Percentiles rank a stretch among this genome's conserved stretches.
Evolutionary conservation across 2,329 filamentous ascomycete genomes (phyloP).

Genomic region (Cadophora malorum): DNA sequence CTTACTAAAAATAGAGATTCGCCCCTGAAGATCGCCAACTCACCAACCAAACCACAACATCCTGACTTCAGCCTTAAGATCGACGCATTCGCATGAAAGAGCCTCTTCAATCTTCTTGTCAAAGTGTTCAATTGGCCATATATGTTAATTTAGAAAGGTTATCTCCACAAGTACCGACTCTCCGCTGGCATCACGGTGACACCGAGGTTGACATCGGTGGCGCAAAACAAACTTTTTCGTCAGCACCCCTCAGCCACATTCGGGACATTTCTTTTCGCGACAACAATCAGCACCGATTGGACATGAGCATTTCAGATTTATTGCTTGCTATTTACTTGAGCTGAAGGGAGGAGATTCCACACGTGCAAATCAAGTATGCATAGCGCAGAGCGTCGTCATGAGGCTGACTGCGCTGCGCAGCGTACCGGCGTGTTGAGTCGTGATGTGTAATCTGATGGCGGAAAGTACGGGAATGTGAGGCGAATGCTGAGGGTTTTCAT

Average conservation of each 20-base stretch:
- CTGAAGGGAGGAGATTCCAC: background rate
- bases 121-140: background rate
- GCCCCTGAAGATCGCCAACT: constrained; percentile 3
- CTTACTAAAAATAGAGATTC: constrained; percentile 4
- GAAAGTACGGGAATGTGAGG: constrained; percentile 11
- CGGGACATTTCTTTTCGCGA: background rate
- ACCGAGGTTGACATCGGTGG: constrained; percentile 12
- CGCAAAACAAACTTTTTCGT: constrained; percentile 8
- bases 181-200: constrained; percentile 1
- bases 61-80: background rate
- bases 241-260: constrained; percentile 15
- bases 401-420: constrained; percentile 9
- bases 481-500: background rate
- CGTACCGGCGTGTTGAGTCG: background rate
- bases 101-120: no score
- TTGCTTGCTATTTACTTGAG: background rate
- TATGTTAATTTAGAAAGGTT: constrained; percentile 1
- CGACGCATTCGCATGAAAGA: background rate
- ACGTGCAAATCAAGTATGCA: background rate
- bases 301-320: background rate
- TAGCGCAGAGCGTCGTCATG: constrained; percentile 11
- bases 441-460: constrained; percentile 2
- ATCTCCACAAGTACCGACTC: background rate
- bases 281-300: background rate
- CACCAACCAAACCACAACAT: background rate